Base-by-base conservation (phyloP, 2,329 filamentous ascomycete species). In the Aspergillus japonicus region DNA sequence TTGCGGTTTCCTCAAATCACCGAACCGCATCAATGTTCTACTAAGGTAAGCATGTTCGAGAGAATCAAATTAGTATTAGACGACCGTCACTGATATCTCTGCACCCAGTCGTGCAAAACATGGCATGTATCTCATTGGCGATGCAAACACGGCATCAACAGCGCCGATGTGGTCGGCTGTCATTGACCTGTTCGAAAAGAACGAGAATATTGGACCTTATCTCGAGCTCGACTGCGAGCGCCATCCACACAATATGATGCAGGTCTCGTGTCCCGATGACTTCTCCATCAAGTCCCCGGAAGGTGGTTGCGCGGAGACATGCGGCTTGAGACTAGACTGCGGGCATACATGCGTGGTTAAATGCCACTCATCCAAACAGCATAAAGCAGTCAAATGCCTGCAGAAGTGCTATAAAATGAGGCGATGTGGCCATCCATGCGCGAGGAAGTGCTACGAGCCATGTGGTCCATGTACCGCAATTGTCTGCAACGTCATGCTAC, bases 51-150 rank as follows among this genome's bases (percentile, higher is more conserved):
- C 24, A 16, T 33, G 10, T 7, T 10, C 16, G 5, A 7, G 14
- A 19, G 1, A 33, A 26, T 50, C 7, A 29, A 29, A 2, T 5
- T 47, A 5, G 19, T 2, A 33, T 5, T 12, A 29, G 23, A 10
- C 4, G 5, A 5, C 12, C n/a, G 21, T 2, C 19, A 24, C n/a
- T 44, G 24, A 52, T 47, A 50, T 12, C 8, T 4, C 21, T 5
- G 6, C 31, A 16, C 26, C 10, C 14, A 60, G 61, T 21, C 63
- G 61, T 48, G 63, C 63, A 5, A 56, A 62, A 35, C 61, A 65
- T 35, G 63, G 63, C 1, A 64, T 65, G 63, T 64, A 65, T 44
- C 50, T 65, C 5, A 61, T 65, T 26, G 62, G 63, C 5, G 50
- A 65, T 57, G 55, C 63, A 16, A 35, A 51, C 21, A 65, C 63